Evolutionary conservation across 768 basidiomycete species (phyloP), one percentile per base, ranked within the genome.

Genomic region (Russula ochroleuca): DNA sequence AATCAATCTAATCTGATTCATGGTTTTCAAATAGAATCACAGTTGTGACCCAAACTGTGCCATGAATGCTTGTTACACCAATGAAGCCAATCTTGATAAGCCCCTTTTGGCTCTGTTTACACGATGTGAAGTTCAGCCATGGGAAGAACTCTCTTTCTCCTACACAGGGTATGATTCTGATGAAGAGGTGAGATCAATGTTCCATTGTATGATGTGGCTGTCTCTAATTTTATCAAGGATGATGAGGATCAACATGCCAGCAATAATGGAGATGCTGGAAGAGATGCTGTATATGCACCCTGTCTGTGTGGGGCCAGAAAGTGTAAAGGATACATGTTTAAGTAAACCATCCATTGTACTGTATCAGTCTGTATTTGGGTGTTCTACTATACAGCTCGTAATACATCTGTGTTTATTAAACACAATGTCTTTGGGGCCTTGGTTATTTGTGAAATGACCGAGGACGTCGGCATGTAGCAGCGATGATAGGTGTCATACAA

Each of bases 31-130:
- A 2, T 63, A 94, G 92, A 97, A 96, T 67, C 93, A 97, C 68
- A 92, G 89, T 19, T 96, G 94, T 69, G 87, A 92, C 61, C 94
- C 94, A 0, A 97, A 96, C 71, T 86, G 87, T 67, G 72, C 72
- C 6, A 80, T 94, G 23, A 79, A 80, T n/a, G 78, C 90, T 0
- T 86, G 83, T 50, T 90, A 94, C 68, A 85, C 91, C 73, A 87
- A 92, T 68, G 92, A 93, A 57, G 80, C 82, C 14, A 83, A 91
- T 67, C 69, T 87, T 17, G 77, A 84, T 13, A 90, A 88, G 70
- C 90, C 90, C 0, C 72, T 87, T 14, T 70, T 93, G 9, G 77
- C 83, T 0, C 76, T 92, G 13, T 94, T 91, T 72, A 83, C 91
- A 2, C 74, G 65, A 45, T 76, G 81, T 10, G 86, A 90, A 64